Percentiles rank a stretch among this genome's conserved stretches.
phyloP scores from a whole-genome alignment of 2,329 filamentous ascomycete species.

The Fusarium solani-melongenae region DNA sequence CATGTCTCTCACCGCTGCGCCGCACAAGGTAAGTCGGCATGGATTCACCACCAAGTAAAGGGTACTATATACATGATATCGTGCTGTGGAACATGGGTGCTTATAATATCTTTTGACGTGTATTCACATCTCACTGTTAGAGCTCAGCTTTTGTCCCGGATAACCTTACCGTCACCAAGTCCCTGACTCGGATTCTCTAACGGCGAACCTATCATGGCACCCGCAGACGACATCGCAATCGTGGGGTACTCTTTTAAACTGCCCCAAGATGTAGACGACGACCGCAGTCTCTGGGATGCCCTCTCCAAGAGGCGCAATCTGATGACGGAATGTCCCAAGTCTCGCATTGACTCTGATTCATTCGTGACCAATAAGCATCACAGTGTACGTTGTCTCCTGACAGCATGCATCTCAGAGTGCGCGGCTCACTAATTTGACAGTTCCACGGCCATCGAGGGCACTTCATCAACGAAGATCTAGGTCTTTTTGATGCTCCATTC shows the following conservation, averaged over 20 bases:
- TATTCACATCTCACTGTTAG: neutral
- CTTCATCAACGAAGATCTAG: constrained; percentile 44
- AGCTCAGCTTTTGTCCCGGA: neutral
- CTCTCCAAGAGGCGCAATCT: neutral
- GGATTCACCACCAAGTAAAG: neutral
- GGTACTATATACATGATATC: neutral
- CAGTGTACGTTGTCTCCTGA: neutral
- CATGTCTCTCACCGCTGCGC: neutral
- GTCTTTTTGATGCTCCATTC: constrained; percentile 53
- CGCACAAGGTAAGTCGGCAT: neutral
- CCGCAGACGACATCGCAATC: neutral
- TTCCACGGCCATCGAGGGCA: constrained; percentile 1
- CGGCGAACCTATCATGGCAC: neutral
- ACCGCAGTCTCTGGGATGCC: neutral
- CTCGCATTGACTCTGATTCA: neutral
- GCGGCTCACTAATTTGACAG: neutral
- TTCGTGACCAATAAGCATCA: neutral
- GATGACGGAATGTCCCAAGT: neutral
- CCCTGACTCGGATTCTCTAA: neutral
- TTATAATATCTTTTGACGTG: neutral
- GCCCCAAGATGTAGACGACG: neutral
- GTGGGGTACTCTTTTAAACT: neutral
- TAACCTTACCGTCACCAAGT: neutral
- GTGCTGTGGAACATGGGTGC: neutral
- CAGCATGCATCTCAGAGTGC: neutral